A percentile compares a stretch with the other conserved stretches of the same genome.
Evolutionary conservation across 2,329 filamentous ascomycete genomes (phyloP).

Genomic region (Fusarium ambrosium): DNA sequence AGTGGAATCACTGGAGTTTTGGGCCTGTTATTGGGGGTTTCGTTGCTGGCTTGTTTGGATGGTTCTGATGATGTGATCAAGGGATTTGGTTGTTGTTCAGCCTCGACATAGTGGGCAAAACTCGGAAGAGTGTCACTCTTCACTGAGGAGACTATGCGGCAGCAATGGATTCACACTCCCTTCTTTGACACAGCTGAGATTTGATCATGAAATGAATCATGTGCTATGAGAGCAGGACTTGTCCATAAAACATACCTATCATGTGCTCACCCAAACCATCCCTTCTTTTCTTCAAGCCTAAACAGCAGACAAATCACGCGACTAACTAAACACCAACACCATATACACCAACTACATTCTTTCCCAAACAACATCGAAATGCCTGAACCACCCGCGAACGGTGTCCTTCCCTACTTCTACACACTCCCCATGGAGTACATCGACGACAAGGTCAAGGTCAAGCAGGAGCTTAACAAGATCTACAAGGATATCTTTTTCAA

Average conservation of each 20-base stretch:
- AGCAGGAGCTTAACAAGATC: background rate
- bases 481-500: background rate
- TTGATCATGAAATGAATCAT: background rate
- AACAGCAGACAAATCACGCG: background rate
- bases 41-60: background rate
- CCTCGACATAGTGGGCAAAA: background rate
- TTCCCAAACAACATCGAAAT: background rate
- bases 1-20: constrained; percentile 42
- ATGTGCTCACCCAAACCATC: background rate
- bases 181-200: background rate
- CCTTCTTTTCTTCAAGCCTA: background rate
- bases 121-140: background rate
- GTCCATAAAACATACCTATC: background rate
- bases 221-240: background rate
- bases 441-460: background rate
- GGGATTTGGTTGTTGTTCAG: background rate
- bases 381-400: background rate
- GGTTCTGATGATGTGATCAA: constrained; percentile 3
- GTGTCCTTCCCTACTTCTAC: background rate
- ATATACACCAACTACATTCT: background rate
- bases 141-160: background rate
- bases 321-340: background rate
- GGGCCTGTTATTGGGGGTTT: constrained; percentile 20
- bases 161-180: background rate
- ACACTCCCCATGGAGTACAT: background rate